A percentile compares a stretch with the other conserved stretches of the same genome.
phyloP scores from a whole-genome alignment of 2,329 filamentous ascomycete genomes.

The Colletotrichum shisoi region DNA sequence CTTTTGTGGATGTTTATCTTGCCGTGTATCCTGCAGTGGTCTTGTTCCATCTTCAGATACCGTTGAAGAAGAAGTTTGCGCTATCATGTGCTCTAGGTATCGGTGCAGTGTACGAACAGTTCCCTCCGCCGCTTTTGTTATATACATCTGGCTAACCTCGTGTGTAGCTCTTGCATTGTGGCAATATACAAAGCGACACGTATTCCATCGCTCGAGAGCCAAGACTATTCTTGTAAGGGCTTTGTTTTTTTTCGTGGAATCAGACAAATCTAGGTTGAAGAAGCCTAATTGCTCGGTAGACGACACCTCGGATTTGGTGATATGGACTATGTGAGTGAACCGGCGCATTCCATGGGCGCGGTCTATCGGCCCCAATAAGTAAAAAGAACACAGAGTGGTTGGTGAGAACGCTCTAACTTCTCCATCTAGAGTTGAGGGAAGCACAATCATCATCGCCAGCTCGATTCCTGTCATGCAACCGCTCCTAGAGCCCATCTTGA shows the following conservation, averaged over 20 bases:
- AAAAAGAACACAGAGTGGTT: no score
- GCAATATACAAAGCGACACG: slow-evolving; percentile 50
- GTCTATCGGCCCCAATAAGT: background rate
- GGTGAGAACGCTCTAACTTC: no score
- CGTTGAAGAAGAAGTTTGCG: slow-evolving; percentile 52
- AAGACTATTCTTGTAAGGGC: slow-evolving; percentile 42
- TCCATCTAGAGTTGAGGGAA: slow-evolving; percentile 45
- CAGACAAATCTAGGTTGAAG: no score
- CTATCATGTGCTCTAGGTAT: slow-evolving; percentile 51
- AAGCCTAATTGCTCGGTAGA: slow-evolving; percentile 35
- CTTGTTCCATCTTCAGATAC: slow-evolving; percentile 50
- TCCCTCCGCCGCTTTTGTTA: background rate
- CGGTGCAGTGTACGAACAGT: slow-evolving; percentile 47
- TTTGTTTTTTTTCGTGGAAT: background rate
- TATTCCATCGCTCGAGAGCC: slow-evolving; percentile 44
- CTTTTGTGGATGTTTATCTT: slow-evolving; percentile 53
- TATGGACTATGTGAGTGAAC: slow-evolving; percentile 55
- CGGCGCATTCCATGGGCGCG: background rate
- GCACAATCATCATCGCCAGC: slow-evolving; percentile 49
- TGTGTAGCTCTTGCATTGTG: slow-evolving; percentile 41
- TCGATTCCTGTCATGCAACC: slow-evolving; percentile 49
- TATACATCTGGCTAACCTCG: background rate
- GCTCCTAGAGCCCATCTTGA: slow-evolving; percentile 37
- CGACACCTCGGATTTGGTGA: slow-evolving; percentile 53
- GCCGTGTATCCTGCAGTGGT: slow-evolving; percentile 53